phyloP scores from a whole-genome alignment of 2,329 filamentous ascomycete genomes.

The Arthrobotrys pseudoclavata region DNA sequence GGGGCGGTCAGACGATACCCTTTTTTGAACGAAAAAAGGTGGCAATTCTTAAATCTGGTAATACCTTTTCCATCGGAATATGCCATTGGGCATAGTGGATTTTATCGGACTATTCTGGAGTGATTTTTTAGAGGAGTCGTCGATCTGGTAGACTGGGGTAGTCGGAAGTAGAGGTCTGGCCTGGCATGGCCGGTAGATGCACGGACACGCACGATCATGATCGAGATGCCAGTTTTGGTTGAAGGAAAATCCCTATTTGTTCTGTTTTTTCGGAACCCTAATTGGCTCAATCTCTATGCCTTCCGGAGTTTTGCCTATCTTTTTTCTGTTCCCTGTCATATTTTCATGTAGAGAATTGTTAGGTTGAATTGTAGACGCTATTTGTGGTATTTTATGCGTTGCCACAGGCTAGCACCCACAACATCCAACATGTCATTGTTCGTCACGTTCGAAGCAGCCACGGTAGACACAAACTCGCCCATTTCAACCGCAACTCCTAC shows the following conservation, averaged over 20 bases:
- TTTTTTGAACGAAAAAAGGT: constrained; percentile 1
- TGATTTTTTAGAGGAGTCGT: neutral
- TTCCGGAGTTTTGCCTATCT: neutral
- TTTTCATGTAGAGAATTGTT: neutral
- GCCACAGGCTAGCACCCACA: constrained; percentile 9
- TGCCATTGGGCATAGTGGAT: constrained; percentile 17
- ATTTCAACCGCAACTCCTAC: neutral
- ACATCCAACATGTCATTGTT: constrained; percentile 58
- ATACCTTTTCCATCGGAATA: neutral
- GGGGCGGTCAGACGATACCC: neutral
- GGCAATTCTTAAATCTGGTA: neutral
- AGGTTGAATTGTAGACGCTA: neutral
- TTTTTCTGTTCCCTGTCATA: neutral
- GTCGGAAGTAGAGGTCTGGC: constrained; percentile 22
- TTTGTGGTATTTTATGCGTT: constrained; percentile 57
- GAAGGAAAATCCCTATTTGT: neutral
- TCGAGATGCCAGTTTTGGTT: constrained; percentile 4
- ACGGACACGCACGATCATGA: constrained; percentile 30
- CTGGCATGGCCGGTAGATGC: constrained; percentile 12
- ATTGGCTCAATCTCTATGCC: neutral
- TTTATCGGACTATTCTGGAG: neutral
- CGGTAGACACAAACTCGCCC: constrained; percentile 20
- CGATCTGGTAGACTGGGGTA: constrained; percentile 21
- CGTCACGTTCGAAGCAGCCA: constrained; percentile 21
- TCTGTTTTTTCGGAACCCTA: neutral